Evolutionary conservation across 2,329 filamentous ascomycete species (phyloP), one percentile per base, ranked within the genome.

Genomic region (Monilinia aucupariae): DNA sequence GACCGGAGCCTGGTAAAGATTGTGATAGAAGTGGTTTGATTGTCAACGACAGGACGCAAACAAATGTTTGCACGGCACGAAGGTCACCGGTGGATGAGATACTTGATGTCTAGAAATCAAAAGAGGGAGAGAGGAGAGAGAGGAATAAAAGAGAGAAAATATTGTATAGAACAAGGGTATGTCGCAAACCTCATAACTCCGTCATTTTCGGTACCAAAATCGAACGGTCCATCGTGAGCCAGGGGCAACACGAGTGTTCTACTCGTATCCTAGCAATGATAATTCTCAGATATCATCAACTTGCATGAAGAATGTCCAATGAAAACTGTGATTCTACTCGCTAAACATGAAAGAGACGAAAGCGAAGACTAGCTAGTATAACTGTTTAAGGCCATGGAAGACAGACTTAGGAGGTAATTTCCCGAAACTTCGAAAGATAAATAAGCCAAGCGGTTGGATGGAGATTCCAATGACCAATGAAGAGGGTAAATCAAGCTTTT

Each of bases 41-140:
- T 59, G 67, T 72, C 70, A 73, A 72, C 47, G 71, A 73, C 66
- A 70, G 71, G 71, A 73, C 71, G 71, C 71, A 73, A 72, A 73
- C 72, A 66, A 72, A 73, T 47, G 71, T 72, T 64, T 71, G 72
- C 72, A 72, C 66, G 62, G 64, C 64, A 65, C 64, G 45, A 64
- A 64, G 54, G 63, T 66, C 67, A 58, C 68, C 67, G 65, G 63
- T 63, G 45, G 55, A 22, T 61, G 60, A 64, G 56, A 62, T 55
- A 64, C 64, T 65, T 64, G 65, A 55, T 67, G 68, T 66, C 51
- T 65, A 63, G 64, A 63, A 63, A 59, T 60, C 39, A 61, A 63
- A 43, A 54, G 22, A 64, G 61, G 61, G 43, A 62, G 63, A 52
- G 48, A 34, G 52, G 59, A 53, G 49, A 55, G 61, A 60, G 60